Base-by-base conservation (phyloP, 2,329 filamentous ascomycete species). In the Xenoacremonium recifei region DNA sequence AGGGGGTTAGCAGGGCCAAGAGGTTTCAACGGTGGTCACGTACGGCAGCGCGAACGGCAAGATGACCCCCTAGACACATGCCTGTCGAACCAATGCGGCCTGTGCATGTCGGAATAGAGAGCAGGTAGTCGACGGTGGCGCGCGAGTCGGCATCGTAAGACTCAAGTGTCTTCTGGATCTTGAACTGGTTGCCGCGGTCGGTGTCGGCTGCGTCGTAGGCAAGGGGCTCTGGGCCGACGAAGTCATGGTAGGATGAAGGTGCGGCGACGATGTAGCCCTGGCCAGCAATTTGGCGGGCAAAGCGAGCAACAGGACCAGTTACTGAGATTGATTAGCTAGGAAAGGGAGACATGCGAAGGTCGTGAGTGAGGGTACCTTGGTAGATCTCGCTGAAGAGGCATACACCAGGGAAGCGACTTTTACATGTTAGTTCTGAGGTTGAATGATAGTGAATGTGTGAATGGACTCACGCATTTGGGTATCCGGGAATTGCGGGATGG, bases 371-470 rank as follows among this genome's bases (percentile, higher is more conserved):
- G 25, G 18, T 34, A 90, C 89, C 90, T 82, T 96, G 91, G 62
- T 96, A 96, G 58, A 96, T 96, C 69, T 96, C 91, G 55, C 85
- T 91, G 63, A 95, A 96, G 42, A 96, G 75, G 12, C 88, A 85
- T 5, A 96, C 87, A 16, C 87, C 90, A 0, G 90, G 90, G 59
- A 95, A 96, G 37, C 75, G 73, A 21, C 80, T 81, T 45, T 3
- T 10, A 10, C 6, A 31, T 3, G 13, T 19, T 6, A 18, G 27
- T 31, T 15, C 6, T 31, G n/a, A 15, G 17, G 13, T 15, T 31
- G 23, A 27, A 27, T 27, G 9, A 27, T 9, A 27, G 23, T n/a
- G n/a, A n/a, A n/a, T n/a, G n/a, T n/a, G 23, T 27, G 23, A 27
- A 9, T 9, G 18, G 3, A 34, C 76, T 59, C 82, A 90, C 66